Base-by-base conservation (phyloP, 805 yeast genomes). In the Schwanniomyces sp. region DNA sequence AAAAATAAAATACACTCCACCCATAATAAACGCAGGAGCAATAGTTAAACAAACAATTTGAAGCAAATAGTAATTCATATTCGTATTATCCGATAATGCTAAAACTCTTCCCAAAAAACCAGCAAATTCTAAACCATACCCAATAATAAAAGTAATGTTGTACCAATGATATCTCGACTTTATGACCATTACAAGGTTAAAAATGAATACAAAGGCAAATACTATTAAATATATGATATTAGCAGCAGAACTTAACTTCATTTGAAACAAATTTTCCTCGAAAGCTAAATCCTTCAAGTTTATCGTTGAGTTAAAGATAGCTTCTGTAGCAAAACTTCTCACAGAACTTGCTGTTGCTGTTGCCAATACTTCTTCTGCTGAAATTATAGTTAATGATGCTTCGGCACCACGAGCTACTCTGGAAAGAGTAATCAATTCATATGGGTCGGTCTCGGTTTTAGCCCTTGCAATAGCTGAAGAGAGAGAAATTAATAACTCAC, bases 1-100 rank as follows among this genome's bases (percentile, higher is more conserved):
- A 52, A 72, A 70, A 5, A 71, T 38, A 49, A 66, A 69, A 52
- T 72, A 72, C 14, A 72, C 54, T 0, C 76, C 78, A 1, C 64
- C 78, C 78, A 72, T 72, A 14, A 71, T 58, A 46, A 72, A 70
- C 2, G 75, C 76, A 2, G 76, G 76, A 1, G 74, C 66, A 26
- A 72, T 60, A 2, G 76, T 70, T 51, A 72, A 61, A 2, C 65
- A 47, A 14, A 69, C 64, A 43, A 59, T 63, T 51, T 72, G 78
- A 43, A 66, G 44, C 30, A 70, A 54, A 48, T 54, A 72, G 44
- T 43, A 56, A 42, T 53, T 47, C 32, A 52, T 38, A 46, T 56
- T 47, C 8, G 55, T 50, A 46, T 52, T 45, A 49, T 69, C 65
- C 24, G 44, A 46, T 40, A 71, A 50, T 1, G 72, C 51, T 26